Percentiles rank a stretch among this genome's conserved stretches.
Evolutionary conservation across 192 early-diverging fungal species (phyloP).

Genomic region (Paraglomus brasilianum): DNA sequence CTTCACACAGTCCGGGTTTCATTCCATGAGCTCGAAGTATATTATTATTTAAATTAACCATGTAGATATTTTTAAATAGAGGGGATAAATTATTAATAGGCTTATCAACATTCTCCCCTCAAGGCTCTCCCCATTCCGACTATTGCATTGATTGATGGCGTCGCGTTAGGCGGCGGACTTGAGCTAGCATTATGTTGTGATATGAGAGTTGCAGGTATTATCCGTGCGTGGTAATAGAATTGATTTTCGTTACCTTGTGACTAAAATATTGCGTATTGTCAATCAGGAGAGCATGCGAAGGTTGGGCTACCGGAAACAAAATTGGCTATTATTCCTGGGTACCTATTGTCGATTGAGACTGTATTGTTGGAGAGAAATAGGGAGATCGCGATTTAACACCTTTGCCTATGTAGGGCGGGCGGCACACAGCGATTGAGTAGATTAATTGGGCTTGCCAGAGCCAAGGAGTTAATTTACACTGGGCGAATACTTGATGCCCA

Average conservation of each 20-base stretch:
- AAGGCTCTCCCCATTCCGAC: conserved; percentile 87
- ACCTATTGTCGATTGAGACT: conserved; percentile 1
- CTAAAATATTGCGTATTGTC: too few species aligned
- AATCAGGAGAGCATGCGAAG: conserved; percentile 57
- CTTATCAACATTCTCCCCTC: too few species aligned
- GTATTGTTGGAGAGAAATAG: background rate
- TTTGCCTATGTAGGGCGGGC: conserved; percentile 64
- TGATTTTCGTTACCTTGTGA: background rate
- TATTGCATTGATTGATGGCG: conserved; percentile 91
- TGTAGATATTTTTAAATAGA: too few species aligned
- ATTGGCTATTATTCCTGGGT: conserved; percentile 95
- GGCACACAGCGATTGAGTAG: conserved; percentile 91
- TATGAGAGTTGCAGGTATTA: conserved; percentile 77
- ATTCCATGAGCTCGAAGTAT: conserved; percentile 81
- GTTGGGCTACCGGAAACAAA: conserved; percentile 91
- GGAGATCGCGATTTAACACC: background rate
- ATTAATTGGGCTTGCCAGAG: conserved; percentile 79
- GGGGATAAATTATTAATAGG: too few species aligned
- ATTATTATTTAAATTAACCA: background rate
- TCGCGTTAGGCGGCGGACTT: conserved; percentile 89
- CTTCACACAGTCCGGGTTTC: conserved; percentile 72
- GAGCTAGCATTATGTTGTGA: conserved; percentile 90
- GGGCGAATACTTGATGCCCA: conserved; percentile 63
- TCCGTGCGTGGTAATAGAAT: background rate
- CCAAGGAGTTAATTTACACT: conserved; percentile 95